Base-by-base conservation (phyloP, 2,329 filamentous ascomycete genomes). In the Graphiopsis chlorocephala region DNA sequence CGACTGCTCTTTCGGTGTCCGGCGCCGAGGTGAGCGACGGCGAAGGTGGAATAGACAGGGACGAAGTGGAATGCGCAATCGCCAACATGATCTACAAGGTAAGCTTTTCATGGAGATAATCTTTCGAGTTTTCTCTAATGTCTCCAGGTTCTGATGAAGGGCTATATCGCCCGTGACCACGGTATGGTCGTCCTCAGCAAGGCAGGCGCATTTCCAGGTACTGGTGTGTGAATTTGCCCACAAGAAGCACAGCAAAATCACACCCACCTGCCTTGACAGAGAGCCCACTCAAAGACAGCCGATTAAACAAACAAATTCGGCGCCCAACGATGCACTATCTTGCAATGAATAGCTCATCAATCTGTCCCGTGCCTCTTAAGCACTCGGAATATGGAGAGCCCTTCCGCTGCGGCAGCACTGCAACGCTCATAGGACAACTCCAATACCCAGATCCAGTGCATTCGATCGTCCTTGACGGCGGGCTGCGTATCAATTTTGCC, bases 11-110 rank as follows among this genome's bases (percentile, higher is more conserved):
- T 66, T 88, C 88, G 73, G 84, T 97, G 71, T 89, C 88, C 61
- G 75, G 75, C 31, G 80, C 69, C 83, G 80, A 72, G 76, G 80
- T 69, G 74, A 78, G 67, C 78, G 81, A 72, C 78, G 90, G 74
- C 79, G 83, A 65, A 81, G 81, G 90, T 71, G 82, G 83, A 35
- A 82, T 96, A 35, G 95, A 97, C 71, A 84, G 86, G 33, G 96
- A 99, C 74, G 95, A 99, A 78, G 93, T 98, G 4, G 96, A 99
- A 78, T 99, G 95, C 77, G 80, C 97, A 72, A 76, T 99, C 73
- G 92, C 95, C 29, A 98, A 97, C 76, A 91, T 97, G 86, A 97
- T 99, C 67, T 99, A 98, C 83, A 99, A 98, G 87, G 94, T 96
- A 78, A 66, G 82, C 79, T 8, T 10, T 47, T 33, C 15, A 1